phyloP scores from a whole-genome alignment of 345 rosid species.

The Odontarrhena argentea region DNA sequence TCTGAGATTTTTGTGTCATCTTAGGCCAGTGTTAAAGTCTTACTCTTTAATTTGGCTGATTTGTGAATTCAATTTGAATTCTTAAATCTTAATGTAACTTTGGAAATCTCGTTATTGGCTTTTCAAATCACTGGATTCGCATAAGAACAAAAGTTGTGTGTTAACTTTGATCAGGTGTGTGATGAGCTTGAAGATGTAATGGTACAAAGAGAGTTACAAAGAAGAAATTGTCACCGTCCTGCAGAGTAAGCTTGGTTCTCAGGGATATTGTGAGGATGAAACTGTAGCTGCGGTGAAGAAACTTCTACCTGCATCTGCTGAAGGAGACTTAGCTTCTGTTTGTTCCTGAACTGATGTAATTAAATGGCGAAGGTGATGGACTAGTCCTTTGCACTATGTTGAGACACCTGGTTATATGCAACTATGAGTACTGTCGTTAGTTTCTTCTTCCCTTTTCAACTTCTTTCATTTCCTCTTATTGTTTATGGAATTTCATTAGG shows the following conservation, averaged over 20 bases:
- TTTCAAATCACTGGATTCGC: background rate
- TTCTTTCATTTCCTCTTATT: background rate
- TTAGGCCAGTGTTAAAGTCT: background rate
- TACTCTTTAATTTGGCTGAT: background rate
- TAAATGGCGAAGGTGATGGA: conserved; percentile 63
- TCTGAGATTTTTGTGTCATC: background rate
- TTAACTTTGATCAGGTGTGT: conserved; percentile 56
- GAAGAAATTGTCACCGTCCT: conserved; percentile 62
- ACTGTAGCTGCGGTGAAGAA: conserved; percentile 65
- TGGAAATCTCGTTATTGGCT: background rate
- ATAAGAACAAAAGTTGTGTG: conserved; percentile 1
- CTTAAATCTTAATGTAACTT: background rate
- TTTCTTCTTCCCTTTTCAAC: conserved; percentile 18
- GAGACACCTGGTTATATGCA: conserved; percentile 96
- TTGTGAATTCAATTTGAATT: background rate
- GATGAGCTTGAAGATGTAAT: conserved; percentile 91
- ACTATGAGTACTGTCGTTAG: conserved; percentile 79
- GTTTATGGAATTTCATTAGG: conserved; percentile 37
- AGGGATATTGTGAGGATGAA: conserved; percentile 72
- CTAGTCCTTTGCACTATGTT: conserved; percentile 80
- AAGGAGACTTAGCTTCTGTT: conserved; percentile 83
- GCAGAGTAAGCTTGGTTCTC: conserved; percentile 46
- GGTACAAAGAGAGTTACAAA: conserved; percentile 78
- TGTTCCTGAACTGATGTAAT: conserved; percentile 93
- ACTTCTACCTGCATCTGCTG: conserved; percentile 75